Percentiles rank a stretch among this genome's conserved stretches.
Evolutionary conservation across 2,329 filamentous ascomycete genomes (phyloP).

Genomic region (Xylogone sp.): DNA sequence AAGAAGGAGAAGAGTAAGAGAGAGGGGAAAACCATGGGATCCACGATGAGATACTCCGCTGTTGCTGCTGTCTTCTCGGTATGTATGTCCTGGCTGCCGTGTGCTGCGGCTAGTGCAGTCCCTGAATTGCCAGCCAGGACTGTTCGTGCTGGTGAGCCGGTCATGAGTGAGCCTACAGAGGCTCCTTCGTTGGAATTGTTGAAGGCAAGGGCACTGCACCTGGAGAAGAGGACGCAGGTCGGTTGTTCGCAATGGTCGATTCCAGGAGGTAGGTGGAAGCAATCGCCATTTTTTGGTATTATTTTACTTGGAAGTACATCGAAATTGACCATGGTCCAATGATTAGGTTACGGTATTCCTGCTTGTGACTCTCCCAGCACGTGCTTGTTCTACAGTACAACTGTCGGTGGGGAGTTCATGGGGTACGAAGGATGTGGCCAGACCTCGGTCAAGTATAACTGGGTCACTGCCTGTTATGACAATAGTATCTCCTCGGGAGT

Average conservation of each 20-base stretch:
- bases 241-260: slow-evolving; percentile 21
- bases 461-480: slow-evolving; percentile 17
- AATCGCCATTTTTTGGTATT: background rate
- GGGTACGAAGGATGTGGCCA: slow-evolving; percentile 17
- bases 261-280: slow-evolving; percentile 10
- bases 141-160: slow-evolving; percentile 4
- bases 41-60: background rate
- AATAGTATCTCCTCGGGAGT: slow-evolving; percentile 7
- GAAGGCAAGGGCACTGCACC: slow-evolving; percentile 6
- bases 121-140: background rate
- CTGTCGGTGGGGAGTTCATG: slow-evolving; percentile 3
- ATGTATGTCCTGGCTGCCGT: background rate
- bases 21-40: background rate
- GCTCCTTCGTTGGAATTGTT: slow-evolving; percentile 17
- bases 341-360: slow-evolving; percentile 14
- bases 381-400: slow-evolving; percentile 8
- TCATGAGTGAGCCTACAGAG: slow-evolving; percentile 11
- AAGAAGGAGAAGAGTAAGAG: background rate
- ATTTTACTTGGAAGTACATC: background rate
- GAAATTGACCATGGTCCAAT: background rate
- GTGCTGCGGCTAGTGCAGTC: background rate
- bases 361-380: slow-evolving; percentile 14
- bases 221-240: slow-evolving; percentile 15
- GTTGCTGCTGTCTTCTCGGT: background rate
- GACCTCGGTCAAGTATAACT: slow-evolving; percentile 14